Conservation (phyloP, 2,329 filamentous ascomycete species). For the Neonectria neomacrospora region DNA sequence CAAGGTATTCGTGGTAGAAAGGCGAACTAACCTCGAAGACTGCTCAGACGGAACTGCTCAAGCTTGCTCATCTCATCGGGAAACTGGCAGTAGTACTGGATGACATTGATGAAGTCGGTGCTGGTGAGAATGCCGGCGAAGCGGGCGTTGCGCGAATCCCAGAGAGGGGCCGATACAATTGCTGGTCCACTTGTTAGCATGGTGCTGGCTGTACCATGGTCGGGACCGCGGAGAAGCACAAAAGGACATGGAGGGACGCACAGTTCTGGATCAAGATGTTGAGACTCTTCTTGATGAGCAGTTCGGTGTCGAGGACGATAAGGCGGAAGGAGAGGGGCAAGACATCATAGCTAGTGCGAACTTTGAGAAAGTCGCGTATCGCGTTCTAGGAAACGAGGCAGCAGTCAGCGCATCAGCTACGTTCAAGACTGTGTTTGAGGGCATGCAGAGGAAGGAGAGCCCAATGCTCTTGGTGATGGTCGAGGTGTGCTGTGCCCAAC, state of each 20-base stretch:
- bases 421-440: neutral
- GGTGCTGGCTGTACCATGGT: slow-evolving; percentile 1
- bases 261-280: slow-evolving; percentile 97
- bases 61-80: slow-evolving; percentile 89
- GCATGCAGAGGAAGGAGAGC: neutral
- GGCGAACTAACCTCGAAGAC: slow-evolving; percentile 76
- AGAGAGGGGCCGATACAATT: slow-evolving; percentile 96
- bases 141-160: slow-evolving; percentile 92
- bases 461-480: slow-evolving; percentile 16
- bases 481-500: slow-evolving; percentile 25
- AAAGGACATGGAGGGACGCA: slow-evolving; percentile 54
- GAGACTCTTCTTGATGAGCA: slow-evolving; percentile 96
- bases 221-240: slow-evolving; percentile 7
- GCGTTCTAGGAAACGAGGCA: slow-evolving; percentile 69
- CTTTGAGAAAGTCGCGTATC: slow-evolving; percentile 94
- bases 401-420: slow-evolving; percentile 29
- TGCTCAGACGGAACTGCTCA: slow-evolving; percentile 93
- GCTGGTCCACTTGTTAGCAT: slow-evolving; percentile 61
- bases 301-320: slow-evolving; percentile 92
- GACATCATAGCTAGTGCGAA: slow-evolving; percentile 97
- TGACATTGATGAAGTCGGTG: slow-evolving; percentile 98
- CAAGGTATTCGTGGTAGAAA: neutral
- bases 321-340: slow-evolving; percentile 95
- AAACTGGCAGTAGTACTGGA: slow-evolving; percentile 99
- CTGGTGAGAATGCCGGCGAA: slow-evolving; percentile 96